These are phyloP conservation scores for Nakazawaea populi DNA, from an alignment of 805 yeast species.

Conservation along the genomic window DNA sequence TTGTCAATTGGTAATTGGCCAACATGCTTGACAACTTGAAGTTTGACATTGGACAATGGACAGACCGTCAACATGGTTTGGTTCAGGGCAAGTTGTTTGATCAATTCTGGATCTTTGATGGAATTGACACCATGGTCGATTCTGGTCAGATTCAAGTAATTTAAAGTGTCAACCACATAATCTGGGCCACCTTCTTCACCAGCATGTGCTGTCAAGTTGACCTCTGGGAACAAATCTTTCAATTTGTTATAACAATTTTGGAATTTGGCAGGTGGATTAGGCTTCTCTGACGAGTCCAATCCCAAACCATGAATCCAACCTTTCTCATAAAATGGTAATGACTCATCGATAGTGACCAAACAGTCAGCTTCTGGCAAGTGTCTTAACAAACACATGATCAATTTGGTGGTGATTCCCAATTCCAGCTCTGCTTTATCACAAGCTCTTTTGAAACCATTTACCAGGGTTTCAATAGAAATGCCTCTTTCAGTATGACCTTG, in stretches of 20 bases:
- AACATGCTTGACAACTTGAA: conserved; percentile 67
- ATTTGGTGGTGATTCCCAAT: conserved; percentile 58
- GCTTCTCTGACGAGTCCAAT: conserved; percentile 74
- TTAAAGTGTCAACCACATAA: conserved; percentile 55
- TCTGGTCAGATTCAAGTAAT: conserved; percentile 55
- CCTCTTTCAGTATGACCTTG: conserved; percentile 77
- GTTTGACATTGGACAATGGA: conserved; percentile 71
- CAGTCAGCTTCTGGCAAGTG: conserved; percentile 63
- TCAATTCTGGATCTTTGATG: conserved; percentile 43
- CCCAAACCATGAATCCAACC: conserved; percentile 73
- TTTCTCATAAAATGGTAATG: conserved; percentile 43
- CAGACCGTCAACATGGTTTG: conserved; percentile 64
- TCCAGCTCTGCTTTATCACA: conserved; percentile 47
- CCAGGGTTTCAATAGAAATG: conserved; percentile 51
- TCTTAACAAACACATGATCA: conserved; percentile 79
- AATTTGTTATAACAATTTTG: conserved; percentile 54
- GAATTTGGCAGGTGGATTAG: conserved; percentile 70
- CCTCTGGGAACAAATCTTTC: conserved; percentile 40
- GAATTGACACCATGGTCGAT: conserved; percentile 81
- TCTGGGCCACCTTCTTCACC: conserved; percentile 85
- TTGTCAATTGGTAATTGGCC: conserved; percentile 58
- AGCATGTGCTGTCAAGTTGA: conserved; percentile 77
- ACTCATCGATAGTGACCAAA: conserved; percentile 47
- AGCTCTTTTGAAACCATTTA: conserved; percentile 63
- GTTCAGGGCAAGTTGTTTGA: conserved; percentile 50